Evolutionary conservation across 2,329 filamentous ascomycete genomes (phyloP).

Genomic region (Colletotrichum gigasporum): DNA sequence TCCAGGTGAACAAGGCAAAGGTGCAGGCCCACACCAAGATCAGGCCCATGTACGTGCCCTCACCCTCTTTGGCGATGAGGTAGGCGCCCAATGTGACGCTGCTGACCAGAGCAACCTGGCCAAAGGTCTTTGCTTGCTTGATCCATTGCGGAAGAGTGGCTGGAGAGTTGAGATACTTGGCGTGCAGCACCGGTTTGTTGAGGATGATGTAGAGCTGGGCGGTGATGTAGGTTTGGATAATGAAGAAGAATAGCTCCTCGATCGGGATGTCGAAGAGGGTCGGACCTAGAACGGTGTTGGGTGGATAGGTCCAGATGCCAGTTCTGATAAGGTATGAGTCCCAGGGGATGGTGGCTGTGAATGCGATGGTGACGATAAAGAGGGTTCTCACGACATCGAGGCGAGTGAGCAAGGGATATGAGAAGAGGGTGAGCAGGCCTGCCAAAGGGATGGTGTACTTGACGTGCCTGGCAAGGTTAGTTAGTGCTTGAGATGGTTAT

Average conservation of each 20-base stretch:
- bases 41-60: conserved; percentile 73
- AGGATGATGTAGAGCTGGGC: conserved; percentile 73
- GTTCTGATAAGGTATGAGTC: conserved; percentile 78
- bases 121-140: conserved; percentile 47
- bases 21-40: conserved; percentile 76
- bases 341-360: conserved; percentile 77
- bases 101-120: conserved; percentile 59
- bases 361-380: conserved; percentile 70
- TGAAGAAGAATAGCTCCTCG: conserved; percentile 82
- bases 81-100: conserved; percentile 53
- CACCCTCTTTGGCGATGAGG: conserved; percentile 54
- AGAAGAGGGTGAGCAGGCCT: conserved; percentile 64
- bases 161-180: conserved; percentile 49
- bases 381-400: conserved; percentile 70
- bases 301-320: conserved; percentile 77
- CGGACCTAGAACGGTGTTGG: conserved; percentile 69
- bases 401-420: conserved; percentile 68
- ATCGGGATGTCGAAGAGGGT: conserved; percentile 72
- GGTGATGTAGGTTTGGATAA: conserved; percentile 80
- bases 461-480: conserved; percentile 59
- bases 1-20: conserved; percentile 72
- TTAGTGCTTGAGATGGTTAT: neutral
- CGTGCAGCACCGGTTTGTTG: conserved; percentile 69
- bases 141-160: conserved; percentile 37
- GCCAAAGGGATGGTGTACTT: conserved; percentile 75